Evolutionary conservation across 306 rosid genomes (phyloP).

Genomic region (Castanea mollissima): DNA sequence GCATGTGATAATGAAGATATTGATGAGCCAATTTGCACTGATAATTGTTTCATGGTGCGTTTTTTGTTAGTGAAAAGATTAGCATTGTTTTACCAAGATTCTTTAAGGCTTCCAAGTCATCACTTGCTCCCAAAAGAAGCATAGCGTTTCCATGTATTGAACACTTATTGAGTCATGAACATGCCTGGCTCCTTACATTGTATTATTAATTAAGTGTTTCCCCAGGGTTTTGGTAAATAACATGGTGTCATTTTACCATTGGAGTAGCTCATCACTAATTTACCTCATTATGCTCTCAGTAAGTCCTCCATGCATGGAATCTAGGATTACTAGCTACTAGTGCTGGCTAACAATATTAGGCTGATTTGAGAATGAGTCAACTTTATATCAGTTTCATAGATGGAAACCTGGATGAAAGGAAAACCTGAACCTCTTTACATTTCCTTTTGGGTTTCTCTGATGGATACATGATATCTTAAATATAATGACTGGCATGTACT

Average conservation of each 20-base stretch:
- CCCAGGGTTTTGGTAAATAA: neutral
- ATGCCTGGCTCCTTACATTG: neutral
- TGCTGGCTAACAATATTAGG: neutral
- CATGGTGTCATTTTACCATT: neutral
- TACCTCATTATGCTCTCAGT: neutral
- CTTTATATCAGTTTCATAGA: neutral
- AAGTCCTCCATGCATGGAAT: neutral
- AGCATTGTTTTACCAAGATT: neutral
- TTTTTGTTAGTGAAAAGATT: neutral
- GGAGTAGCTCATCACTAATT: neutral
- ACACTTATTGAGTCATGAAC: neutral
- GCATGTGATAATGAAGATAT: neutral
- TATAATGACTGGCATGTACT: neutral
- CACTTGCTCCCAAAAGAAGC: neutral
- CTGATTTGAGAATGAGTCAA: neutral
- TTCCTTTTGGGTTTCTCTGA: neutral
- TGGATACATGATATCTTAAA: neutral
- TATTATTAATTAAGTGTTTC: neutral
- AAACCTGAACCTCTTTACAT: neutral
- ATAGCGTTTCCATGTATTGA: neutral
- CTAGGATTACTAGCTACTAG: neutral
- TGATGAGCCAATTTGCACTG: neutral
- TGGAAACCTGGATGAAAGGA: neutral
- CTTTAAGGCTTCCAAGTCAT: neutral
- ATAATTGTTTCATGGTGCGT: neutral